A percentile compares a stretch with the other conserved stretches of the same genome.
phyloP scores from a whole-genome alignment of 441 rosid species.

The Mallotus repandus region DNA sequence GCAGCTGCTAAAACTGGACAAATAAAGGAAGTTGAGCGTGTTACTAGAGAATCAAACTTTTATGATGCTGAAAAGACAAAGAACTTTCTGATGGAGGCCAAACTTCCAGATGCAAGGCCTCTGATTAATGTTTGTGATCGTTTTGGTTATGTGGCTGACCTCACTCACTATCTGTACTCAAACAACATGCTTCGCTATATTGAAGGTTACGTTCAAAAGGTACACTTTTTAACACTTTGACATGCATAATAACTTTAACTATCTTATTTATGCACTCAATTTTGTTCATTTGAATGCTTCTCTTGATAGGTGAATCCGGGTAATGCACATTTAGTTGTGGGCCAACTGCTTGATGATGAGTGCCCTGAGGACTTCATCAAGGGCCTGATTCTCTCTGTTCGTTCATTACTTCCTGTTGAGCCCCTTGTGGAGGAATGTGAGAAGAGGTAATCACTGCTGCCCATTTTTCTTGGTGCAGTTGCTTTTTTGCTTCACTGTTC shows the following conservation, averaged over 20 bases:
- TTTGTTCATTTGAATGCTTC: constrained; percentile 19
- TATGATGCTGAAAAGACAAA: constrained; percentile 96
- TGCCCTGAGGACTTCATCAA: constrained; percentile 94
- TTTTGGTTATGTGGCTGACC: constrained; percentile 96
- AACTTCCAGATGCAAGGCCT: constrained; percentile 90
- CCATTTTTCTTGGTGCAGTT: constrained; percentile 11
- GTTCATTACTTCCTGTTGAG: constrained; percentile 98
- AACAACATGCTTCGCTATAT: constrained; percentile 98
- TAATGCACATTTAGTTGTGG: constrained; percentile 92
- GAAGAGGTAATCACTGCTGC: constrained; percentile 59
- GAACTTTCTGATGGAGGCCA: constrained; percentile 95
- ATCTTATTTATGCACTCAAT: background rate
- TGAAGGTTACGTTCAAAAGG: constrained; percentile 99
- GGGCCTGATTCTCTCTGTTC: constrained; percentile 93
- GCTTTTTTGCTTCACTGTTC: constrained; percentile 14
- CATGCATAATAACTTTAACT: background rate
- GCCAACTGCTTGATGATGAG: constrained; percentile 92
- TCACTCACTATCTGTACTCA: constrained; percentile 94
- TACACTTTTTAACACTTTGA: constrained; percentile 25
- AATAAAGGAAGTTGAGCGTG: constrained; percentile 98
- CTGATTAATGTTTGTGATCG: constrained; percentile 99
- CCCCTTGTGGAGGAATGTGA: constrained; percentile 98
- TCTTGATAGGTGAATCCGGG: constrained; percentile 77
- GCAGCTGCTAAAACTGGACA: constrained; percentile 98
- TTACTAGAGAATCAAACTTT: constrained; percentile 91